These are phyloP conservation scores for Magnolia changhungtana DNA, from an alignment of 164 flowering plant species.

Conservation along the genomic window DNA sequence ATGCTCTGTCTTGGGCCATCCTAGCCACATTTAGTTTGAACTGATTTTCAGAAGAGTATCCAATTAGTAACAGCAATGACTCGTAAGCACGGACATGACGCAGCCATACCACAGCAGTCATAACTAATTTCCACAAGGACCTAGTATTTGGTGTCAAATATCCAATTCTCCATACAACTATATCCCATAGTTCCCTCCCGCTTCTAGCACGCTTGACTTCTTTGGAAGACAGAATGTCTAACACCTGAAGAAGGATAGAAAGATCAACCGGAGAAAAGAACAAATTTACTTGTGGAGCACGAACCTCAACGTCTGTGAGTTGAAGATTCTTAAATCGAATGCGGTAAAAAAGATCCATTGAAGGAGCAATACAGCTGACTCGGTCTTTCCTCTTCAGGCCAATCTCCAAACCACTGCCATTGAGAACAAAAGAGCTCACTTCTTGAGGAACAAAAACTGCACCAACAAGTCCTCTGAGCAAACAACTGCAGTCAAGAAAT, in stretches of 20 bases:
- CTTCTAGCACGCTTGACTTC: constrained; percentile 39
- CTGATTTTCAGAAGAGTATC: constrained; percentile 39
- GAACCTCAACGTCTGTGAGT: constrained; percentile 31
- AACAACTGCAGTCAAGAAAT: constrained; percentile 29
- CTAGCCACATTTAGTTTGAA: constrained; percentile 27
- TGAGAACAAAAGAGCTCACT: constrained; percentile 35
- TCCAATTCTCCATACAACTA: constrained; percentile 47
- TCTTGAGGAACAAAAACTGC: constrained; percentile 37
- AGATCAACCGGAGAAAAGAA: constrained; percentile 53
- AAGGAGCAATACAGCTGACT: constrained; percentile 25
- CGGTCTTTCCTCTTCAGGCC: constrained; percentile 39
- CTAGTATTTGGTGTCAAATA: constrained; percentile 30
- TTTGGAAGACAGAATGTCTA: constrained; percentile 25
- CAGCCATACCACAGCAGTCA: constrained; percentile 47
- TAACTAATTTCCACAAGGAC: constrained; percentile 38
- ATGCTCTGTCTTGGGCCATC: constrained; percentile 32
- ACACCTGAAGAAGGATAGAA: constrained; percentile 24
- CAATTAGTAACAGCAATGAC: constrained; percentile 43
- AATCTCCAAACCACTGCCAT: constrained; percentile 41
- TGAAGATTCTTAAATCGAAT: constrained; percentile 47
- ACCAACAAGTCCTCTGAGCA: constrained; percentile 42
- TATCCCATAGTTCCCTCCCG: constrained; percentile 76
- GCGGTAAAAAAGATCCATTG: constrained; percentile 27
- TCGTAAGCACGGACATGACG: constrained; percentile 55
- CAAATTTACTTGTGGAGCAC: constrained; percentile 42